phyloP scores from a whole-genome alignment of 2,329 filamentous ascomycete genomes.

The Aspergillus ibericus region DNA sequence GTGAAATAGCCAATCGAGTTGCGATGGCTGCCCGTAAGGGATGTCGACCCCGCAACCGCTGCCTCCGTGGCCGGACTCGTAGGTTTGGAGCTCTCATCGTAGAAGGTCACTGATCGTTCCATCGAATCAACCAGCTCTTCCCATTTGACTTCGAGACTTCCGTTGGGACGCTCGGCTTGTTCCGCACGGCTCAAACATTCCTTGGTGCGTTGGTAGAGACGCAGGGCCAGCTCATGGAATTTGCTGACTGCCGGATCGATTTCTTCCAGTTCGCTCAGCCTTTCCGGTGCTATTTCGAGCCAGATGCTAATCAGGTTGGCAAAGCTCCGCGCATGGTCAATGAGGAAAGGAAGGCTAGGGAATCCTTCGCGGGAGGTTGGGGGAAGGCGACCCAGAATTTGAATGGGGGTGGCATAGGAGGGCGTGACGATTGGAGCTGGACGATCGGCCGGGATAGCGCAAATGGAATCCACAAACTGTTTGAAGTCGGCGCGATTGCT shows the following conservation, averaged over 20 bases:
- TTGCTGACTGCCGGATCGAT: constrained; percentile 39
- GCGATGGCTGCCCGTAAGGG: constrained; percentile 36
- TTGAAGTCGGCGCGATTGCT: constrained; percentile 78
- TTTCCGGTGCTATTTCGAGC: constrained; percentile 43
- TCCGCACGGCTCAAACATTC: constrained; percentile 50
- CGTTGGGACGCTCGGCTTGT: constrained; percentile 50
- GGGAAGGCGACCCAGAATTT: constrained; percentile 80
- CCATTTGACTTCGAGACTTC: constrained; percentile 49
- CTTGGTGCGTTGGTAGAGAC: constrained; percentile 45
- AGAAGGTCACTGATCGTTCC: constrained; percentile 44
- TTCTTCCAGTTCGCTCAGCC: constrained; percentile 41
- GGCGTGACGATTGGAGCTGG: constrained; percentile 68
- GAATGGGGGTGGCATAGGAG: constrained; percentile 88
- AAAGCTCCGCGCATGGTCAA: constrained; percentile 84
- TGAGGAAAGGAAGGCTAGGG: constrained; percentile 85
- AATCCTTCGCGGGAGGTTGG: constrained; percentile 85
- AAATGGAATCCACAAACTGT: constrained; percentile 81
- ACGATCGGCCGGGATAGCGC: constrained; percentile 73
- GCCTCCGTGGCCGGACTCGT: constrained; percentile 39
- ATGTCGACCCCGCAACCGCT: constrained; percentile 28
- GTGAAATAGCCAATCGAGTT: constrained; percentile 45
- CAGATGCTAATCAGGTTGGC: constrained; percentile 72
- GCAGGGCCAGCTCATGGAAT: constrained; percentile 47
- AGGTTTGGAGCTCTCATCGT: constrained; percentile 42
- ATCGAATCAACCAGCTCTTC: constrained; percentile 51